Evolutionary conservation across 73 alveolate species (phyloP).

Genomic region (Paramecium octaurelia): DNA sequence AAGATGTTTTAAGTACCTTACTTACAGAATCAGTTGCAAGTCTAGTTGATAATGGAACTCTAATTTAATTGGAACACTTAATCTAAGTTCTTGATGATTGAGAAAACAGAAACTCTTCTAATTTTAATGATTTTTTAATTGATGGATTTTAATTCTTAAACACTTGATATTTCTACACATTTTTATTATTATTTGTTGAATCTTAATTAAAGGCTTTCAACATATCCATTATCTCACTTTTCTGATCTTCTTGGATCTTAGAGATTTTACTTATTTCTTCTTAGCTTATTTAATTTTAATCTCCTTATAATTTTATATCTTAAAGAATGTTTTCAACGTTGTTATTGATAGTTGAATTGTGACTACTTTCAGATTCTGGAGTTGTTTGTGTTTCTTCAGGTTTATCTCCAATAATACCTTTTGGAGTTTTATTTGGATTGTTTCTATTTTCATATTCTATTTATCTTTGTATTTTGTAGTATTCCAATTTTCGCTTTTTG

Average conservation of each 20-base stretch:
- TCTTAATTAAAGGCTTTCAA: background rate
- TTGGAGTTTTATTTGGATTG: conserved; percentile 57
- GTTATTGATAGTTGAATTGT: background rate
- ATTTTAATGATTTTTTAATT: background rate
- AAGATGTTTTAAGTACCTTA: background rate
- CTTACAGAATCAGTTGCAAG: background rate
- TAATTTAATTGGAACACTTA: background rate
- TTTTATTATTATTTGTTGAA: background rate
- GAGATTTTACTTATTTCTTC: background rate
- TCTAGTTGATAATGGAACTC: background rate
- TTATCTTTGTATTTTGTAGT: conserved; percentile 37
- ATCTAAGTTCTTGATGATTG: background rate
- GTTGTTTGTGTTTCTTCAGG: background rate
- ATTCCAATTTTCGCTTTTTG: conserved; percentile 43
- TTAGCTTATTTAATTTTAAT: background rate
- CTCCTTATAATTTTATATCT: background rate
- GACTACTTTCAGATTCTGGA: background rate
- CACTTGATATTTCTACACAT: background rate
- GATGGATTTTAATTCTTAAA: background rate
- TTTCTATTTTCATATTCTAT: conserved; percentile 52
- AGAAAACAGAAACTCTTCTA: background rate
- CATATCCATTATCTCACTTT: background rate
- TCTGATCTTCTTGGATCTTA: background rate
- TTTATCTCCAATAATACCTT: conserved; percentile 58
- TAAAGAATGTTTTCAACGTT: background rate